Conservation (phyloP, 208 protist species). For the Vickermania ingenoplastis region DNA sequence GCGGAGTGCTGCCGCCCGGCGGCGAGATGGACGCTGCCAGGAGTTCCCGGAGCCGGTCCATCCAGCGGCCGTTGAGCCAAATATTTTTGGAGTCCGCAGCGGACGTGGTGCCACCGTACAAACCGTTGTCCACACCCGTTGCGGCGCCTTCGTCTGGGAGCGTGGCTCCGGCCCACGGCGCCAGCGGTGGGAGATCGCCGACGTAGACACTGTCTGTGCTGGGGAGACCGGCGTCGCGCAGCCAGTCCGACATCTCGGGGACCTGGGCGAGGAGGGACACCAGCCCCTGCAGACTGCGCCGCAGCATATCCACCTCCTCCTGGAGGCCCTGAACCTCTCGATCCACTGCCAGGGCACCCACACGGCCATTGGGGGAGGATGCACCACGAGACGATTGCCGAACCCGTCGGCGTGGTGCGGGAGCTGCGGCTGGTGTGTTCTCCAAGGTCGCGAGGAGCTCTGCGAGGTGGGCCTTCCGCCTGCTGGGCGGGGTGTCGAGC, state of each 20-base stretch:
- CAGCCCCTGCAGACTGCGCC: slow-evolving; percentile 62
- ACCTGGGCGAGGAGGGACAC: slow-evolving; percentile 62
- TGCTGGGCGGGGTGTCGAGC: no score
- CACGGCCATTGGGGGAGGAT: no score
- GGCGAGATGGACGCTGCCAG: slow-evolving; percentile 11
- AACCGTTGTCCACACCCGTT: slow-evolving; percentile 73
- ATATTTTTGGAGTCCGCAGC: slow-evolving; percentile 67
- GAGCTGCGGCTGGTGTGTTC: no score
- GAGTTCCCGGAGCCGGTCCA: slow-evolving; percentile 51
- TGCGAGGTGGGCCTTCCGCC: no score
- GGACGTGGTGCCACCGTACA: slow-evolving; percentile 52
- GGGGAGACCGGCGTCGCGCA: slow-evolving; percentile 8
- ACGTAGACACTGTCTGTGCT: neutral
- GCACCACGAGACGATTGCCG: no score
- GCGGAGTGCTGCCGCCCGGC: neutral
- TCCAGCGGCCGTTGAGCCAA: slow-evolving; percentile 73
- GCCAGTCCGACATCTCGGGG: slow-evolving; percentile 46
- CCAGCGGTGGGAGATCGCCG: neutral
- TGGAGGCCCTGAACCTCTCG: slow-evolving; percentile 25
- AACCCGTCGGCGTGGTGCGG: no score
- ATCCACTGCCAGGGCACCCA: slow-evolving; percentile 8
- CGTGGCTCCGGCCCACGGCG: neutral
- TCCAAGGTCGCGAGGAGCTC: no score
- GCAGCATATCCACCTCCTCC: slow-evolving; percentile 46
- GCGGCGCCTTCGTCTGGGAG: neutral